Percentiles rank a stretch among this genome's conserved stretches.
Conservation (phyloP, 2,329 filamentous ascomycete genomes). For the Diaporthe humulicola region DNA sequence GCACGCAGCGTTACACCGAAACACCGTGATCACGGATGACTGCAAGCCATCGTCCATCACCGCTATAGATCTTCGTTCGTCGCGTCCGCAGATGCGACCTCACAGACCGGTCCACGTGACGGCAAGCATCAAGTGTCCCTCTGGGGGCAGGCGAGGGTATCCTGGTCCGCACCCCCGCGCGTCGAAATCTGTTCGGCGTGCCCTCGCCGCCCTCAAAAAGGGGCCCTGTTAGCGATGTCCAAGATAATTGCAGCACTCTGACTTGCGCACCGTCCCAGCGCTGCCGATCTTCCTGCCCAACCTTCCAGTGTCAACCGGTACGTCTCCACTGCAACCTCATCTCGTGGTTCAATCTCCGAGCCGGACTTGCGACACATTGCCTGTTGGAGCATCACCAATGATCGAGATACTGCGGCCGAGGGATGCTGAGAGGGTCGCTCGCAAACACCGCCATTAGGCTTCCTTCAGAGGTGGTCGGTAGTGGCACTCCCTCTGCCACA, state of each 20-base stretch:
- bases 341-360: constrained; percentile 28
- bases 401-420: not conserved
- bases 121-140: constrained; percentile 22
- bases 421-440: constrained; percentile 1
- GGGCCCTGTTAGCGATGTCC: constrained; percentile 8
- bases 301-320: constrained; percentile 3
- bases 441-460: constrained; percentile 13
- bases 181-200: constrained; percentile 5
- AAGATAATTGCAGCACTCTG: constrained; percentile 13
- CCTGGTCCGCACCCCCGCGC: constrained; percentile 5
- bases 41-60: constrained; percentile 32
- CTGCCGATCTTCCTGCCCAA: constrained; percentile 40
- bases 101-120: constrained; percentile 32
- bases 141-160: constrained; percentile 2
- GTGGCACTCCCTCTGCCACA: constrained; percentile 8
- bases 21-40: constrained; percentile 31
- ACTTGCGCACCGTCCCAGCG: constrained; percentile 5
- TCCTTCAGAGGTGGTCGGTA: not conserved
- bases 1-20: constrained; percentile 24
- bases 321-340: constrained; percentile 26
- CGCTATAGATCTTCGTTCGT: constrained; percentile 28
- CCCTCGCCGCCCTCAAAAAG: constrained; percentile 14
- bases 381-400: constrained; percentile 8
- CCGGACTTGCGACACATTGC: not conserved
- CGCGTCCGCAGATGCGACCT: constrained; percentile 23